Evolutionary conservation across 2,329 filamentous ascomycete species (phyloP).

Genomic region (Aspergillus transmontanensis): DNA sequence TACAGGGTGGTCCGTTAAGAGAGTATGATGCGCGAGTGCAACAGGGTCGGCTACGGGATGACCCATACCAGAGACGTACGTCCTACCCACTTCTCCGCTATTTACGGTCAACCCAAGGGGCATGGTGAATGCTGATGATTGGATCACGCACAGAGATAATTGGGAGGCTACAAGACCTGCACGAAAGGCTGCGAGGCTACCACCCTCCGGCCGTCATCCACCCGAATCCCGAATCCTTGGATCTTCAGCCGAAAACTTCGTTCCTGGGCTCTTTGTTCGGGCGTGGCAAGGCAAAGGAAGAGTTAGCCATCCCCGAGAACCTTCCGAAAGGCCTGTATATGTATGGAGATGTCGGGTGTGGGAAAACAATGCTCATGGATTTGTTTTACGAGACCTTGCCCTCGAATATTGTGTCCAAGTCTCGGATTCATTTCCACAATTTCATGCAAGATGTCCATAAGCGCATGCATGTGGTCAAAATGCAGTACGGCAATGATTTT

Average conservation of each 20-base stretch:
- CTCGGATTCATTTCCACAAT: slow-evolving; percentile 96
- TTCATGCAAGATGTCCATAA: slow-evolving; percentile 99
- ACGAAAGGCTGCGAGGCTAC: slow-evolving; percentile 79
- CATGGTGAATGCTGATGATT: not conserved
- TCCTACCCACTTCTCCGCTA: slow-evolving; percentile 3
- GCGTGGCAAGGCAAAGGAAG: slow-evolving; percentile 33
- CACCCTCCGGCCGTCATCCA: slow-evolving; percentile 72
- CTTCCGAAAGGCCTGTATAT: slow-evolving; percentile 90
- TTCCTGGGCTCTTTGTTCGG: slow-evolving; percentile 55
- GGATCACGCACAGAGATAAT: slow-evolving; percentile 69
- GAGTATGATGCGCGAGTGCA: slow-evolving; percentile 87
- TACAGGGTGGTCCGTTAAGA: slow-evolving; percentile 67
- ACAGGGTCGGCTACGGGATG: slow-evolving; percentile 74
- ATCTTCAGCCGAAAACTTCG: slow-evolving; percentile 53
- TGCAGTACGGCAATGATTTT: slow-evolving; percentile 83
- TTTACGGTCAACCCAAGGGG: not conserved
- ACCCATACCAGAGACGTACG: slow-evolving; percentile 85
- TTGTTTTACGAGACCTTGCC: slow-evolving; percentile 94
- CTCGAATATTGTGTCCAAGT: slow-evolving; percentile 75
- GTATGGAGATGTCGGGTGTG: slow-evolving; percentile 93
- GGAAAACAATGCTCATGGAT: slow-evolving; percentile 99
- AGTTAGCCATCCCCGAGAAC: slow-evolving; percentile 62
- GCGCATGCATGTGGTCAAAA: slow-evolving; percentile 85
- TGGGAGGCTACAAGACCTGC: slow-evolving; percentile 82
- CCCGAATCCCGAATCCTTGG: slow-evolving; percentile 72